Base-by-base conservation (phyloP, 2,329 filamentous ascomycete genomes). In the Fusarium keratoplasticum region DNA sequence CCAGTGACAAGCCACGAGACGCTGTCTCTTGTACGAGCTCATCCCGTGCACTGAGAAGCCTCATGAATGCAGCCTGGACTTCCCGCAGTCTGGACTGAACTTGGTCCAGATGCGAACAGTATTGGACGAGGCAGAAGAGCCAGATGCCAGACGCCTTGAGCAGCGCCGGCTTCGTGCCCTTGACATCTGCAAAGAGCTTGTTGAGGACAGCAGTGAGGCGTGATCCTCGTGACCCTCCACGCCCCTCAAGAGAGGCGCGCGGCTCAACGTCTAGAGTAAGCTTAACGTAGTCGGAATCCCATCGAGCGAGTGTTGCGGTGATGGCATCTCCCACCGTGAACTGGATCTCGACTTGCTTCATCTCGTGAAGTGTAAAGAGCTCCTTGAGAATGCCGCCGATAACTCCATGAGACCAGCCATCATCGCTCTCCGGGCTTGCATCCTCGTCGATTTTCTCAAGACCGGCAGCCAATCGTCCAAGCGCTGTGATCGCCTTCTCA, bases 21-120 rank as follows among this genome's bases (percentile, higher is more conserved):
- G 96, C 95, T 6, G 95, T 97, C 83, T 99, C 96, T 82, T 99
- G 96, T 1, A 98, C 95, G 10, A 98, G 89, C 80, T 98, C 95
- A 78, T 99, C 96, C 22, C 95, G 90, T 67, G 97, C 95, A 18
- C 92, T 93, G 14, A 99, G 88, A 33, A 98, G 92, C 29, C 92
- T 88, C 87, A 97, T 95, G 82, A 99, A 99, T 0, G 95, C 93
- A 38, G 89, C 89, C 81, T 99, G 96, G 67, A 93, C 95, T 76
- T 95, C 90, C 59, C 94, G 89, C 42, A 99, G 86, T 14, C 91
- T 90, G 6, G 86, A 85, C 79, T 97, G 94, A 6, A 98, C 89
- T 72, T 94, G 90, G 5, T 86, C 80, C n/a, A 95, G 85, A 73
- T 95, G 92, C 0, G 95, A 95, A 80, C 95, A 97, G 81, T 96